Conservation (phyloP, 345 rosid species). For the Hirschfeldia incana region DNA sequence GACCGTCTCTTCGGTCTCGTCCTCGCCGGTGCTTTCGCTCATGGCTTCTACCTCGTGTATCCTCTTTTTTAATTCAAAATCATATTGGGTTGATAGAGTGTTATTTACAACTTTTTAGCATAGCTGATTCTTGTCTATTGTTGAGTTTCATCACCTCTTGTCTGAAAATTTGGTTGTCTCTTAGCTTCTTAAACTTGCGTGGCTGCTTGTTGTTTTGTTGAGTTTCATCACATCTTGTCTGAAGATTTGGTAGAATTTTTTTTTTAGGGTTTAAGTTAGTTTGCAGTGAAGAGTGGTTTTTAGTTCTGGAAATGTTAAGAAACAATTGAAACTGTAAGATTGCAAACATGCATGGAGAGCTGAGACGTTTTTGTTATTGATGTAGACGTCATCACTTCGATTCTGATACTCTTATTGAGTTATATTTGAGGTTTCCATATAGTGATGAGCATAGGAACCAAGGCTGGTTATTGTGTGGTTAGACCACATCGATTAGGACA, state of each 20-base stretch:
- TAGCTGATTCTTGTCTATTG: no score
- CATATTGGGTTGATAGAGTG: no score
- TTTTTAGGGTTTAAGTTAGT: no score
- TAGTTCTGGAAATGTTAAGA: not conserved
- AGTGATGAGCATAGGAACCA: not conserved
- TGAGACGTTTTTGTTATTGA: not conserved
- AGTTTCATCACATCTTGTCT: not conserved
- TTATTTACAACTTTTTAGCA: no score
- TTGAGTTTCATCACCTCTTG: no score
- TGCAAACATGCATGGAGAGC: not conserved
- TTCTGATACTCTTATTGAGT: not conserved
- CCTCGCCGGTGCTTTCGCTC: conserved; percentile 85
- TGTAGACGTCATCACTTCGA: no score
- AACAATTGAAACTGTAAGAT: not conserved
- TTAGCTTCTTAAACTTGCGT: not conserved
- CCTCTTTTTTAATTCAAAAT: conserved; percentile 42
- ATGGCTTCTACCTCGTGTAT: conserved; percentile 94
- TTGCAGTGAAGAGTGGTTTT: no score
- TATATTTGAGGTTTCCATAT: not conserved
- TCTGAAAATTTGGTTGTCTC: no score
- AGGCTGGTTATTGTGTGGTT: not conserved
- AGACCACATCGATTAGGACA: not conserved
- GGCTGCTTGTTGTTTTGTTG: no score
- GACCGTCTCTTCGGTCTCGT: conserved; percentile 80
- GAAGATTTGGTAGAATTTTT: not conserved